Evolutionary conservation across 2,329 filamentous ascomycete genomes (phyloP), one percentile per base, ranked within the genome.

Genomic region (Ophiostoma sp.): DNA sequence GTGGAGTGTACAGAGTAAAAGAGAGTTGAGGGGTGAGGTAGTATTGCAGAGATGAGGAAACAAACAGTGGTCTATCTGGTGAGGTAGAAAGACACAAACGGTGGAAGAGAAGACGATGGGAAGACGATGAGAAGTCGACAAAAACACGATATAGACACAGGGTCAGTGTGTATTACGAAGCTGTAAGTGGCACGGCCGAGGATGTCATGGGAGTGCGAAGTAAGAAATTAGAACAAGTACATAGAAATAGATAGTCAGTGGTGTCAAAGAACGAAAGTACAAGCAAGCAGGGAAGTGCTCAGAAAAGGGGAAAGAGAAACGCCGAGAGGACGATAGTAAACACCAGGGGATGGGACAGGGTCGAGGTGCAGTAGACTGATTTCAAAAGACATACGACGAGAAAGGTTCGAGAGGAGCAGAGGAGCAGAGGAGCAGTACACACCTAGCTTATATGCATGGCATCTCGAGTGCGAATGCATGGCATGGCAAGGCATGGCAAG

Each of bases 301-400:
- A 57, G 52, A 57, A 57, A 57, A n/a, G 52, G 52, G 52, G 52
- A 15, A 57, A 13, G 52, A 57, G 52, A 57, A 57, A 31, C 52
- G 52, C 52, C 52, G 52, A 57, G 44, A 48, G 52, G 52, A 23
- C 4, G 52, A 57, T 27, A 57, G 52, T 27, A 31, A 57, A 57
- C n/a, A 57, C 13, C 52, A 57, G 52, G 52, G n/a, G 52, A 57
- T 27, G 11, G 8, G 8, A 10, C 5, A 48, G 15, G 41, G 13
- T n/a, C 44, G 44, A n/a, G 44, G 44, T 48, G 44, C 44, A 48
- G 52, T 57, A 57, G 52, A 57, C 52, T 57, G 52, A n/a, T 57
- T 27, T 57, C 23, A 57, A 27, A 4, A 57, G 8, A 23, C n/a
- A 57, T 57, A 57, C 27, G n/a, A 57, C 23, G 52, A 27, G 11